Evolutionary conservation across 1,139 yeast species (phyloP), one percentile per base, ranked within the genome.

Genomic region (Suhomyces choctaworum): DNA sequence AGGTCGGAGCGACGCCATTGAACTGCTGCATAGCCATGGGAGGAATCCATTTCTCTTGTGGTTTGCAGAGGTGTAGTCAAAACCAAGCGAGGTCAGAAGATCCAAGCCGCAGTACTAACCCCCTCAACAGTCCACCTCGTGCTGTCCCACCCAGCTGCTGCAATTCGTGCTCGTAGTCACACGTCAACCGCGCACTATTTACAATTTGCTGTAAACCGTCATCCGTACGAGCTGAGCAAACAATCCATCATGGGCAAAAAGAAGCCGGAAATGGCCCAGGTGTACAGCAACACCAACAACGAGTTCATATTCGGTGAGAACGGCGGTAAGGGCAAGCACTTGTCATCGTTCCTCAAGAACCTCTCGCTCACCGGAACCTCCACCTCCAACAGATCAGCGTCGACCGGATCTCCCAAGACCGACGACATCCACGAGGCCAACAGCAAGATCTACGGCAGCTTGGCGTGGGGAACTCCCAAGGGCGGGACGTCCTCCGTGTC

Each of bases 251-350:
- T 68, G 74, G 71, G 70, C 34, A 69, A 66, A 56, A 69, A 68
- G 58, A 66, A 62, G 32, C 70, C 63, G 56, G 82, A 78, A 52
- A 78, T 78, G 83, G 72, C 79, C 16, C 83, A 78, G 60, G 70
- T 77, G 30, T 77, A 78, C 58, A 56, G 45, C 58, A 64, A 56
- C 34, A 42, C 66, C 38, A 60, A 56, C 45, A 78, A 76, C 45
- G 89, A 81, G 56, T 81, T 80, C 51, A 64, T 80, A 24, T 81
- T 81, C 47, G 83, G 82, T 22, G 86, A 80, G 48, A 70, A 73
- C 34, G 89, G 87, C 20, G 87, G 87, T 5, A 69, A 72, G 36
- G 87, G 87, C 4, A 78, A 78, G 40, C 73, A 80, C 27, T 66
- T 80, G 22, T 68, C 80, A 39, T 71, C 83, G 7, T 78, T 81